These are phyloP conservation scores for Fusarium mundagurra DNA, from an alignment of 2,329 filamentous ascomycete genomes.

Conservation along the genomic window DNA sequence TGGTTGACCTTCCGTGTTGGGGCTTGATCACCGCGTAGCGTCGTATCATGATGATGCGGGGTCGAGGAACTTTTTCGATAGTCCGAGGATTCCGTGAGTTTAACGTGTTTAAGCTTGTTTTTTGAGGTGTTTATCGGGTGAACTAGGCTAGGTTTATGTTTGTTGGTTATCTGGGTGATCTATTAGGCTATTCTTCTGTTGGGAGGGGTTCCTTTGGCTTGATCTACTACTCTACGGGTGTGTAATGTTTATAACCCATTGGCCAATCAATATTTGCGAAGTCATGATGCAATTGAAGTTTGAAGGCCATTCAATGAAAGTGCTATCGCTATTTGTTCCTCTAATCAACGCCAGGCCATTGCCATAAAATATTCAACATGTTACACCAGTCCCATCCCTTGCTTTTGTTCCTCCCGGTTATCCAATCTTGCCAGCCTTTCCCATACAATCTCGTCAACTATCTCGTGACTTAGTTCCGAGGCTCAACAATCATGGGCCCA, in stretches of 20 bases:
- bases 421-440: neutral
- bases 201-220: no score
- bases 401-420: neutral
- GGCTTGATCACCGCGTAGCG: slow-evolving; percentile 2
- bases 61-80: neutral
- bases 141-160: neutral
- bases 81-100: neutral
- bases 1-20: slow-evolving; percentile 26
- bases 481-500: slow-evolving; percentile 4
- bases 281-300: neutral
- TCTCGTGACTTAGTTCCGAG: neutral
- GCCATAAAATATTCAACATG: neutral
- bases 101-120: slow-evolving; percentile 27
- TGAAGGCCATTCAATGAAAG: neutral
- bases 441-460: neutral
- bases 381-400: neutral
- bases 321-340: neutral
- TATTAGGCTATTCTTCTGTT: neutral
- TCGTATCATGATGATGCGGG: slow-evolving; percentile 10
- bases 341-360: neutral
- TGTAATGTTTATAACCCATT: accelerated
- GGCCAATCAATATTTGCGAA: accelerated
- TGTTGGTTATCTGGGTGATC: no score
- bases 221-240: neutral
- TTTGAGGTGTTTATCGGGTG: neutral